Evolutionary conservation across 352 stramenopile genomes (phyloP), one percentile per base, ranked within the genome.

Genomic region (Pythium scleroteichum): DNA sequence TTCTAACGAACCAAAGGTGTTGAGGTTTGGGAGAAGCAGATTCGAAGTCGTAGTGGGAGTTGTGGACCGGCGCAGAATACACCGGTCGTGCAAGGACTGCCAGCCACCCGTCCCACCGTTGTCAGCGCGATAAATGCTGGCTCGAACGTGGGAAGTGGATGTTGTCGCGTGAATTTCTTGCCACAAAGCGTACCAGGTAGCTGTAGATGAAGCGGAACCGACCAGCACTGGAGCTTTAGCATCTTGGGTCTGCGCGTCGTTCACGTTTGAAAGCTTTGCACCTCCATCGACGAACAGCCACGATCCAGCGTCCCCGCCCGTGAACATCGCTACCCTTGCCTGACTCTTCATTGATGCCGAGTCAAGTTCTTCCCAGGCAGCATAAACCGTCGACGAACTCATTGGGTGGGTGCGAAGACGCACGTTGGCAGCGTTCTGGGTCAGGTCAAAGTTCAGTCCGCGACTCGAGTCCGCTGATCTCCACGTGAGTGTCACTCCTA

Each of bases 301-400:
- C 0, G 24, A 61, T 5, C 53, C 54, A 20, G 14, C 24, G 9
- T 59, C 45, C 26, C 52, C 56, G 17, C 51, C 57, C 5, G 32
- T 57, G 35, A 83, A 65, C 6, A 70, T 59, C 0, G 78, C 78
- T 1, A 74, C 68, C 44, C 81, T 70, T 29, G 85, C 71, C 55
- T 91, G 81, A 4, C 54, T 73, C 24, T 64, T 75, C 19, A 42
- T 17, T 0, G 26, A 62, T 3, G 35, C 40, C 6, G 26, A 32
- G 9, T 78, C 64, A 2, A 69, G 14, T 68, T 92, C 82, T 32
- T 85, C 69, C 80, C 82, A 92, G 0, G 71, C 72, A 0, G 74
- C 76, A 26, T 72, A 79, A 27, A 91, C 59, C 12, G 49, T 49
- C 2, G 39, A 17, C 0, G 48, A n/a, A 39, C 29, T 61, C 26